Base-by-base conservation (phyloP, 164 flowering plant genomes). In the Euptelea pleiosperma region DNA sequence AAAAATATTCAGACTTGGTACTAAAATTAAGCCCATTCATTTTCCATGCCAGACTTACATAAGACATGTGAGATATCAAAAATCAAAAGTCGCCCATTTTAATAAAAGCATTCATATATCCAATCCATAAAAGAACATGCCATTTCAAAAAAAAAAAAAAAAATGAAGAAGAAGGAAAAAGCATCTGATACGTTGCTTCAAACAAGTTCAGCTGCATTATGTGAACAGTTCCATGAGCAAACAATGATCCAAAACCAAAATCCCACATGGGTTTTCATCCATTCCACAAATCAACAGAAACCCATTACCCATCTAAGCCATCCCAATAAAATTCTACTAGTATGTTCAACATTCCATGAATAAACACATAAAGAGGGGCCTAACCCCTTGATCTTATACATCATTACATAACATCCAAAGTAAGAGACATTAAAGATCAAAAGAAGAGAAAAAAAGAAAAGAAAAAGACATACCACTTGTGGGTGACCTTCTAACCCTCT, bases 401-500 rank as follows among this genome's bases (percentile, higher is more conserved):
- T 11, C 26, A 18, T 22, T 44, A 16, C 7, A n/a, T n/a, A n/a
- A n/a, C 43, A 57, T 45, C 63, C 67, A 78, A 69, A 65, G 58
- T 34, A 52, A n/a, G 58, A 28, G 26, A 45, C 19, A 49, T 49
- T 15, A 52, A 54, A 6, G 54, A 55, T 22, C 22, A 18, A 50
- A 55, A 35, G 41, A 45, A 8, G 8, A 35, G 41, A 2, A 48
- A 31, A 40, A 42, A 42, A 61, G 40, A 57, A 64, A 69, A n/a
- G n/a, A n/a, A n/a, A n/a, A n/a, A n/a, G n/a, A 66, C 52, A 63
- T 41, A 70, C 63, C 77, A 72, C 75, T 68, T 69, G n/a, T 42
- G 25, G 51, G 61, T 21, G 77, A 79, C n/a, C n/a, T n/a, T 56
- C 73, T 70, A 73, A 46, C 70, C 77, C 65, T 64, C 72, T 67